phyloP scores from a whole-genome alignment of 305 asterid genomes.

The Fraxinus nigra region DNA sequence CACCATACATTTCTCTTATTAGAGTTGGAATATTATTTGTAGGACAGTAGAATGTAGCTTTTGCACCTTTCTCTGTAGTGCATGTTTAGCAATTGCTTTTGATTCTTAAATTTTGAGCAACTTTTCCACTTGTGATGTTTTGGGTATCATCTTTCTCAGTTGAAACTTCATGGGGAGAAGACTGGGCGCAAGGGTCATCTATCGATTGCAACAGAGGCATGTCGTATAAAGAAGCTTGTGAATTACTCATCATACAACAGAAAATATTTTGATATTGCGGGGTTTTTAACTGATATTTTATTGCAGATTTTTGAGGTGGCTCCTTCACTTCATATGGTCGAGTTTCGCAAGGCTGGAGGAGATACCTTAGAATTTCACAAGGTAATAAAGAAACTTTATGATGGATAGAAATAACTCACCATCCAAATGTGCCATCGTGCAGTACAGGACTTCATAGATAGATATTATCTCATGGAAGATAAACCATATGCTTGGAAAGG shows the following conservation, averaged over 20 bases:
- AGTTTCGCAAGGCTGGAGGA: constrained; percentile 94
- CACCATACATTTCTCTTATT: not conserved
- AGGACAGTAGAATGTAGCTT: not conserved
- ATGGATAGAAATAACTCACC: not conserved
- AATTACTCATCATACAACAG: not conserved
- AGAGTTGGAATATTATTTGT: not conserved
- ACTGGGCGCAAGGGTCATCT: constrained; percentile 95
- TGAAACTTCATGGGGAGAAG: constrained; percentile 96
- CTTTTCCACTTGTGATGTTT: constrained; percentile 4
- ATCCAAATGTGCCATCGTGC: not conserved
- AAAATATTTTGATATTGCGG: not conserved
- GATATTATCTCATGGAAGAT: not conserved
- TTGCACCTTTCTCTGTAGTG: not conserved
- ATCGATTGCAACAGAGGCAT: constrained; percentile 85
- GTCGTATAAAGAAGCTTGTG: not conserved
- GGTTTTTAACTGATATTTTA: not conserved
- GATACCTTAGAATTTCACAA: constrained; percentile 96
- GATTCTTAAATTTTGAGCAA: not conserved
- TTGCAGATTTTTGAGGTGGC: constrained; percentile 90
- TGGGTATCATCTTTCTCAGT: constrained; percentile 37
- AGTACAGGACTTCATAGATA: not conserved
- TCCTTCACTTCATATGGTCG: constrained; percentile 88
- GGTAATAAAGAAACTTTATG: constrained; percentile 37
- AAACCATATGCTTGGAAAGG: not conserved
- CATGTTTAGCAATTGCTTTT: not conserved